Evolutionary conservation across 1,284 basidiomycete genomes (phyloP).

Genomic region (Blastosporella zonata): DNA sequence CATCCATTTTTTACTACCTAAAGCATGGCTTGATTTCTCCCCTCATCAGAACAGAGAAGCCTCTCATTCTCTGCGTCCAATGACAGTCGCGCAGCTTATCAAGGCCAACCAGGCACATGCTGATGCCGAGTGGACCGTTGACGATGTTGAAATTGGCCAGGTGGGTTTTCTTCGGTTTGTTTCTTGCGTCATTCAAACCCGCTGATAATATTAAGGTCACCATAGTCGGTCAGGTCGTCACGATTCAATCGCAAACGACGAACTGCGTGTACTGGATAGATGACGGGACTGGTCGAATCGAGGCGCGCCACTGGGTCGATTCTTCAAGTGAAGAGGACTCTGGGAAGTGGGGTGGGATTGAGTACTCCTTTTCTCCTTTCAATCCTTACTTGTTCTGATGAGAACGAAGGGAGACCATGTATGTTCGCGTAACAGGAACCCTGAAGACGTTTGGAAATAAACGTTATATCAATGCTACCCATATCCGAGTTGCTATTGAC

Average conservation of each 20-base stretch:
- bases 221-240: conserved; percentile 80
- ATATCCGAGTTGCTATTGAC: conserved; percentile 70
- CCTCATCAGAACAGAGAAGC: conserved; percentile 35
- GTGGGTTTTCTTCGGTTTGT: conserved; percentile 40
- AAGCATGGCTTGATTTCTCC: not conserved
- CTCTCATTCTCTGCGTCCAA: conserved; percentile 75
- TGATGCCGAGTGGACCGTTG: conserved; percentile 87
- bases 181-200: conserved; percentile 6
- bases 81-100: conserved; percentile 81
- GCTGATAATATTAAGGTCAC: conserved; percentile 46
- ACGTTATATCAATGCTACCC: conserved; percentile 76
- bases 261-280: conserved; percentile 83
- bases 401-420: conserved; percentile 62
- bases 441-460: conserved; percentile 86
- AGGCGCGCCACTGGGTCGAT: conserved; percentile 89
- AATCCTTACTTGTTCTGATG: conserved; percentile 1
- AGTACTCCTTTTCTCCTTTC: conserved; percentile 33
- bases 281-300: conserved; percentile 88
- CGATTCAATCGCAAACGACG: conserved; percentile 71
- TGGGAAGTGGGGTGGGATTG: conserved; percentile 40
- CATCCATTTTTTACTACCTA: conserved; percentile 23
- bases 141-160: conserved; percentile 79
- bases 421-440: conserved; percentile 87
- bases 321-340: conserved; percentile 49
- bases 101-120: conserved; percentile 80